Evolutionary conservation across 2,329 filamentous ascomycete species (phyloP).

Genomic region (Talaromyces sp.): DNA sequence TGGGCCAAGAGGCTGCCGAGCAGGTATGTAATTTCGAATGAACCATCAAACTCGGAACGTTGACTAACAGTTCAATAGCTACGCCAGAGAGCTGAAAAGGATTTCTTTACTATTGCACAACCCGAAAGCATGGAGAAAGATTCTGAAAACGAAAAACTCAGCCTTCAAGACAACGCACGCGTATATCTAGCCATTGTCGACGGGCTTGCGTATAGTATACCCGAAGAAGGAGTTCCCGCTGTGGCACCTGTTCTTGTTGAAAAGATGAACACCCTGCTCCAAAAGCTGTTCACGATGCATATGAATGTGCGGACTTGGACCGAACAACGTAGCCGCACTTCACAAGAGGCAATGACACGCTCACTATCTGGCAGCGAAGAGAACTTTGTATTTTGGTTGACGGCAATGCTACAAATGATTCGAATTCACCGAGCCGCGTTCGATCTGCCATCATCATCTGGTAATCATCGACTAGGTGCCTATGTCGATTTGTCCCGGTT

Average conservation of each 20-base stretch:
- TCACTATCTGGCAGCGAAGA: conserved; percentile 29
- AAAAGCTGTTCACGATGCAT: conserved; percentile 34
- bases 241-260: conserved; percentile 38
- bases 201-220: conserved; percentile 37
- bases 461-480: conserved; percentile 23
- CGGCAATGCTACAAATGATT: conserved; percentile 39
- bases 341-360: conserved; percentile 19
- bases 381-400: conserved; percentile 40
- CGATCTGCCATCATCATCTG: conserved; percentile 23
- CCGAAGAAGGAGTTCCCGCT: conserved; percentile 31
- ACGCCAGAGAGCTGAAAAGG: conserved; percentile 41
- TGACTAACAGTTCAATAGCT: conserved; percentile 28
- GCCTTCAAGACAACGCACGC: conserved; percentile 32
- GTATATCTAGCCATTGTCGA: conserved; percentile 40
- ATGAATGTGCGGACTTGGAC: conserved; percentile 22
- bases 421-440: conserved; percentile 41
- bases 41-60: too few relatives aligned
- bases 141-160: conserved; percentile 17
- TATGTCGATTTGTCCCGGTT: conserved; percentile 37
- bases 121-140: conserved; percentile 26
- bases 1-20: conserved; percentile 37
- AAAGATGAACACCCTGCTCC: conserved; percentile 39
- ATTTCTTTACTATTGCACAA: conserved; percentile 37
- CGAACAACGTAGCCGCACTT: conserved; percentile 20
- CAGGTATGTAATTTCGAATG: conserved; percentile 26